Evolutionary conservation across 2,329 filamentous ascomycete species (phyloP), one percentile per base, ranked within the genome.

Genomic region (Talaromyces rugulosus): DNA sequence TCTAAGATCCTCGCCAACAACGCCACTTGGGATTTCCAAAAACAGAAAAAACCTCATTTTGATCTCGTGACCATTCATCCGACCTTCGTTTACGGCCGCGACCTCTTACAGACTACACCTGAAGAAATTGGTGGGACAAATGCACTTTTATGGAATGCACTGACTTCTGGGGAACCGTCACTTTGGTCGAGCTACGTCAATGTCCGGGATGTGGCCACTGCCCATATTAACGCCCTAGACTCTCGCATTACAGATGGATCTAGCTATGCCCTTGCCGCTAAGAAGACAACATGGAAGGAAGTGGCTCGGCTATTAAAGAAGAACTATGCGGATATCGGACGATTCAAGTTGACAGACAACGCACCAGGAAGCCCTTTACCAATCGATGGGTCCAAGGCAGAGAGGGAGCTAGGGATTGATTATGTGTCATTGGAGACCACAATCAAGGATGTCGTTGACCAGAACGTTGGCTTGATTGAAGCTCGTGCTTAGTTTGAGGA

Each of bases 1-100:
- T 71, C 69, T 1, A 72, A 72, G 51, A 28, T 70, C 6, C 66
- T 70, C 5, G 66, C 69, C 3, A 62, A 71, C 47, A 60, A 66
- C 0, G 69, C 68, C 4, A 62, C 64, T 4, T 67, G 65, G 66
- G 58, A 69, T 1, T 70, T 70, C 36, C 36, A 60, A 42, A 56
- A 53, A 12, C 61, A 58, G 1, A 23, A 59, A 0, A 66, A 65
- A 7, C 69, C 70, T 1, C 62, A 65, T 0, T 72, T 62, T 54
- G 42, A 62, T 5, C 28, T 72, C 8, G 69, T 72, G 1, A 65
- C 66, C 1, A 30, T 71, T 4, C 65, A 70, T 60, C 69, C 69
- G 2, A 54, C 56, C 0, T 72, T 65, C 33, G 70, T 71, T 4
- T 67, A 52, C 1, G 69, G 70, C 0, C 63, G 59, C 23, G 70